Base-by-base conservation (phyloP, 371 early-diverging fungal genomes). In the Mucor ambiguus region DNA sequence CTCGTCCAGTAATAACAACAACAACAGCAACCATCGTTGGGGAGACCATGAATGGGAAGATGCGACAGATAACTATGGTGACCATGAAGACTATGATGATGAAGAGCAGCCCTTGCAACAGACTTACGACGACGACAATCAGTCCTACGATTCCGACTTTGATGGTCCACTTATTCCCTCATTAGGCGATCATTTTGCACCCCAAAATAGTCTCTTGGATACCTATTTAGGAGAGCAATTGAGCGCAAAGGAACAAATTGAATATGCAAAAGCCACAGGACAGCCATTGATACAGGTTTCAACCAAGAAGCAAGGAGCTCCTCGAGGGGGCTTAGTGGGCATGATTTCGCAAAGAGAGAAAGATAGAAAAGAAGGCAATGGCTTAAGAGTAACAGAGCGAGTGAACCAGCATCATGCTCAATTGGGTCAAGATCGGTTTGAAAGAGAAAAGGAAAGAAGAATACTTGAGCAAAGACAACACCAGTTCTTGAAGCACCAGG, bases 221-320 rank as follows among this genome's bases (percentile, higher is more conserved):
- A 78, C 66, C 3, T 76, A 78, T 61, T 57, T 76, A 6, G 80
- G 78, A n/a, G 76, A 80, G 20, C 80, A 82, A 37, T 64, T 80
- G 29, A 79, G 74, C 20, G 84, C 79, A 22, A 81, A 79, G 58
- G 84, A 83, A 55, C 84, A 83, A 56, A 79, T 79, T 3, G 77
- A 79, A 48, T 83, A 76, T 65, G 79, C 80, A 28, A 76, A 75
- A 44, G 81, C 79, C 6, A 83, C 81, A 2, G 81, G 84, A 1
- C 84, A 83, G 44, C 84, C 84, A 20, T 58, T 83, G 30, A 81
- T 83, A 33, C 79, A 83, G 41, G 74, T 83, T 7, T 76, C 77
- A 4, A 63, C 64, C 37, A 83, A 81, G 57, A 72, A 72, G 37
- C 68, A 79, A n/a, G 66, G 61, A 22, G 63, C 72, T 12, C 81